Base-by-base conservation (phyloP, 495 filamentous ascomycete species). In the Neurospora hispaniola region DNA sequence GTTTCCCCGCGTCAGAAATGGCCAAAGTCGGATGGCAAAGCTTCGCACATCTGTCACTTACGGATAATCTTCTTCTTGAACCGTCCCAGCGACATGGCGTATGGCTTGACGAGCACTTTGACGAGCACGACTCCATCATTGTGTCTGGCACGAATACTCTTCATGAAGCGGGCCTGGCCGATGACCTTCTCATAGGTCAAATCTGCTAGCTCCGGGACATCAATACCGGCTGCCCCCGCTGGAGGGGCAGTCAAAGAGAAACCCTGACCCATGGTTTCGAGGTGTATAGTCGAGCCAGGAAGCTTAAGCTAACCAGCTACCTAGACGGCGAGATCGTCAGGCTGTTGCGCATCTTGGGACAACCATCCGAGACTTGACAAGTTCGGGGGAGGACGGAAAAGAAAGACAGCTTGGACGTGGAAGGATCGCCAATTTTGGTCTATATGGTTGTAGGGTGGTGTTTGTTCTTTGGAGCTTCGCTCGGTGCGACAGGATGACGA, bases 131-230 rank as follows among this genome's bases (percentile, higher is more conserved):
- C 83, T 69, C 96, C 96, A 86, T 97, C 91, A 69, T 90, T 90
- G 79, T 96, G 91, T 69, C 94, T 86, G 20, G 96, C 96, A 73
- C 94, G 89, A 74, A 98, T 94, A 75, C 91, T 95, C 82, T 98
- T 98, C 90, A 98, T 95, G 78, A 99, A 98, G 40, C 96, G 89
- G n/a, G 93, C 94, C 71, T 90, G 91, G 68, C 96, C 96, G 78
- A 98, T 90, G 18, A 94, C 92, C 82, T 91, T 94, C 81, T 99
- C 96, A 85, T 97, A 97, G 40, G 88, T 86, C 74, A 98, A 81
- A 78, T 98, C 94, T 48, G 90, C 87, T 46, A 98, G 88, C 85
- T 98, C 96, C 44, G 94, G 91, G 23, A 96, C 90, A 81, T 98
- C 96, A 81, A 98, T 97, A 74, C 92, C 92, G 69, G 94, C 94